These are phyloP conservation scores for Trichosporon inkin DNA, from an alignment of 1,284 basidiomycete species.

Conservation along the genomic window DNA sequence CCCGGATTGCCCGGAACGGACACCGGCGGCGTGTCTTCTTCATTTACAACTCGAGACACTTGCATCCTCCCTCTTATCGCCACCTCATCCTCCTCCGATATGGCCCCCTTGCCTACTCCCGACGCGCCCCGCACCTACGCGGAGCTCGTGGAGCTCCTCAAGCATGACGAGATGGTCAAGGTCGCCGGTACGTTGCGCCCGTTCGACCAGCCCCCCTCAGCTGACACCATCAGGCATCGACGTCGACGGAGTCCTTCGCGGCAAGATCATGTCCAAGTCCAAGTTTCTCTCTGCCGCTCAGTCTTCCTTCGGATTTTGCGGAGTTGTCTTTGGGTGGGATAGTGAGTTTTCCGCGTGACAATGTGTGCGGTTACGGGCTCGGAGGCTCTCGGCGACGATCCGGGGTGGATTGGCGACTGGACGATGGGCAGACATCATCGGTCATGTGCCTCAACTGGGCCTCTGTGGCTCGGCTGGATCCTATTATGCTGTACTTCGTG, in stretches of 20 bases:
- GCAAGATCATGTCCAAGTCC: slow-evolving; percentile 89
- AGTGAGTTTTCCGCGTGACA: slow-evolving; percentile 25
- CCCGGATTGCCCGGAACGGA: background rate
- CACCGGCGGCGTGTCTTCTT: background rate
- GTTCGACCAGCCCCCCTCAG: background rate
- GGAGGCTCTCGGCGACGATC: background rate
- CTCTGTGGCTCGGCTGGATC: too few relatives aligned
- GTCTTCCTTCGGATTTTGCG: slow-evolving; percentile 83
- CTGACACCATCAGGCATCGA: slow-evolving; percentile 39
- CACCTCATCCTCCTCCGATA: slow-evolving; percentile 11
- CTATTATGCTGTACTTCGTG: too few relatives aligned
- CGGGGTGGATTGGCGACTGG: slow-evolving; percentile 44
- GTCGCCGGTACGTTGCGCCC: slow-evolving; percentile 62
- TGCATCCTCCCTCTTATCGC: background rate
- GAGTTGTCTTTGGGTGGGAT: slow-evolving; percentile 65
- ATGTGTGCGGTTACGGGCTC: background rate
- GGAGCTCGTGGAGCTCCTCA: slow-evolving; percentile 60
- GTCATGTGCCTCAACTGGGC: too few relatives aligned
- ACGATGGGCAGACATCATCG: too few relatives aligned
- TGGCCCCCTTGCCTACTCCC: slow-evolving; percentile 50
- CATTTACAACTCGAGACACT: background rate
- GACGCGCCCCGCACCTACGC: slow-evolving; percentile 58
- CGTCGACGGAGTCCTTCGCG: slow-evolving; percentile 87
- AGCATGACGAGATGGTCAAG: slow-evolving; percentile 77
- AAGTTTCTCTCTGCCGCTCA: slow-evolving; percentile 87